Evolutionary conservation across 768 basidiomycete genomes (phyloP).

Genomic region (Macrolepiota dolichaula): DNA sequence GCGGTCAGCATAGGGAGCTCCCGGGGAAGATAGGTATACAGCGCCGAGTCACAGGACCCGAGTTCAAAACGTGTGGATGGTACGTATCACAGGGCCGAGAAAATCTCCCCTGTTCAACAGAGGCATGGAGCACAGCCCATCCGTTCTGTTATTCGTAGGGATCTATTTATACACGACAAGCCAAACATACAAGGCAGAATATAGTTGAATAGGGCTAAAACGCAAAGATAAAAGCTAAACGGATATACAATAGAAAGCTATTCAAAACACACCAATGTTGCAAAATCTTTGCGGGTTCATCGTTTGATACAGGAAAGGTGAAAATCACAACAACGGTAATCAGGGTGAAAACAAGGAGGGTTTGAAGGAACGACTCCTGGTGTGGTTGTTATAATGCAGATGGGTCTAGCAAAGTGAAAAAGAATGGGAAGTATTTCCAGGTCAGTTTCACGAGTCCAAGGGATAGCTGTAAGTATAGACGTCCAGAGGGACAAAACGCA

Average conservation of each 20-base stretch:
- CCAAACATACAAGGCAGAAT: not conserved
- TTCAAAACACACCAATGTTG: conserved; percentile 1
- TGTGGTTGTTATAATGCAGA: not conserved
- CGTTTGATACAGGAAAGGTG: not conserved
- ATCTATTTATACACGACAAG: not conserved
- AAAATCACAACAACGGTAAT: not conserved
- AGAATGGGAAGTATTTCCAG: not conserved
- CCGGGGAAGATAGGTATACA: too few species aligned
- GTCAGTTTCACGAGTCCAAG: not conserved
- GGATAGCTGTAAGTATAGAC: not conserved
- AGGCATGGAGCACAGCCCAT: not conserved
- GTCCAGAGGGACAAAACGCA: not conserved
- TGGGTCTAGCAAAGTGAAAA: not conserved
- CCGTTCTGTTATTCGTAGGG: not conserved
- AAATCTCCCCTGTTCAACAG: not conserved
- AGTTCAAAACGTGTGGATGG: too few species aligned
- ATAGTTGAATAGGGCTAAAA: not conserved
- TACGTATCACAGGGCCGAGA: too few species aligned
- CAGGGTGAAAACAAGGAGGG: not conserved
- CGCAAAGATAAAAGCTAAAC: not conserved
- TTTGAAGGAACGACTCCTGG: not conserved
- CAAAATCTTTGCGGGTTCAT: not conserved
- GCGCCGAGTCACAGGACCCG: too few species aligned
- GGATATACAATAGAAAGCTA: not conserved
- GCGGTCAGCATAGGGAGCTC: too few species aligned